phyloP scores from a whole-genome alignment of 495 filamentous ascomycete species.

The Sabuloglossum arenarium region DNA sequence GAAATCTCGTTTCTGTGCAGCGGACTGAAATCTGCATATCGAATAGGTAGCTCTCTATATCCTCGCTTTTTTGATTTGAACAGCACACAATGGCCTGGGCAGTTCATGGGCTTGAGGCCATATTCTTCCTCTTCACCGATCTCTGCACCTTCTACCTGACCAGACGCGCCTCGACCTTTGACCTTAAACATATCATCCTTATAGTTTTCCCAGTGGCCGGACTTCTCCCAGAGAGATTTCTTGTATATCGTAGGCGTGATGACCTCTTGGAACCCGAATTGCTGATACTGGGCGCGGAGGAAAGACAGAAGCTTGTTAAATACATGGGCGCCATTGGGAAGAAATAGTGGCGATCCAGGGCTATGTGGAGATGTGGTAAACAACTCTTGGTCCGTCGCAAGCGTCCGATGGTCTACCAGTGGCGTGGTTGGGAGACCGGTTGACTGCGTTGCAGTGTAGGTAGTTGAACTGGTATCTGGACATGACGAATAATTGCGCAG shows the following conservation, averaged over 20 bases:
- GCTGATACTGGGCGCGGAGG: constrained; percentile 66
- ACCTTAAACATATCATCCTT: constrained; percentile 91
- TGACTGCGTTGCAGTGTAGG: constrained; percentile 12
- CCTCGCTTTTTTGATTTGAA: constrained; percentile 52
- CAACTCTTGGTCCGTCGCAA: constrained; percentile 51
- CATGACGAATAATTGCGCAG: not conserved
- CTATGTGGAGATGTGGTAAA: constrained; percentile 63
- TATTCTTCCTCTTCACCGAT: constrained; percentile 53
- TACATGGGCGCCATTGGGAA: constrained; percentile 65
- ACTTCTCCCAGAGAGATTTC: constrained; percentile 68
- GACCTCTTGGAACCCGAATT: constrained; percentile 81
- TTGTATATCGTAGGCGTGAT: constrained; percentile 91
- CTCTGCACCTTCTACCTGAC: constrained; percentile 17
- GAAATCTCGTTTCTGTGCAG: constrained; percentile 82
- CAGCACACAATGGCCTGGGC: constrained; percentile 81
- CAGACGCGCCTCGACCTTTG: constrained; percentile 35
- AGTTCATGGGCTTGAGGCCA: constrained; percentile 93
- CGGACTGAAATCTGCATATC: constrained; percentile 85
- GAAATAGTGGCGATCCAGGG: constrained; percentile 74
- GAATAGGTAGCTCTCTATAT: constrained; percentile 67
- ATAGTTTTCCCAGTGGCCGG: constrained; percentile 86
- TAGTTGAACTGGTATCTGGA: not conserved
- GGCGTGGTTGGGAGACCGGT: constrained; percentile 4
- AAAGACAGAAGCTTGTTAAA: constrained; percentile 77
- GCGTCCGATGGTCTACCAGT: constrained; percentile 41